These are phyloP conservation scores for Mycena polygramma DNA, from an alignment of 768 basidiomycete species.

Conservation along the genomic window DNA sequence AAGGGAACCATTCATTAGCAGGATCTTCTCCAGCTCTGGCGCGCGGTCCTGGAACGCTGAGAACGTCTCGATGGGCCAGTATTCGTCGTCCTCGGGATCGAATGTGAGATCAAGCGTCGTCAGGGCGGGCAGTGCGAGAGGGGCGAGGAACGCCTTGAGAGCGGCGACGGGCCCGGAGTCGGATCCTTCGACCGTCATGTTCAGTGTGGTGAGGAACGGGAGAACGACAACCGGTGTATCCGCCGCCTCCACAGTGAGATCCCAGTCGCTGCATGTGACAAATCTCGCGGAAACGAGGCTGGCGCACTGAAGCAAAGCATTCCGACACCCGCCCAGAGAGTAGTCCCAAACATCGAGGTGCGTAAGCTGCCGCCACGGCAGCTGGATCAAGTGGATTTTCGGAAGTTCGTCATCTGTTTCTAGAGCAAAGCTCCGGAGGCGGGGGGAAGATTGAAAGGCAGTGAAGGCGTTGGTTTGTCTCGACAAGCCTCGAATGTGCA, in stretches of 20 bases:
- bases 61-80: constrained; percentile 14
- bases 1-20: background rate
- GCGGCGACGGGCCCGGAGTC: background rate
- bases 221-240: background rate
- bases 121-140: constrained; percentile 15
- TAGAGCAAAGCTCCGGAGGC: constrained; percentile 6
- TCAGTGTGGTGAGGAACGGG: background rate
- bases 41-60: constrained; percentile 4
- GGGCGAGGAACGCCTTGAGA: constrained; percentile 4
- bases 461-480: background rate
- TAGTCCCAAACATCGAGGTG: background rate
- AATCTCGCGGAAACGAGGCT: constrained; percentile 9
- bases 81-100: background rate
- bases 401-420: too few species aligned
- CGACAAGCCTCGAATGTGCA: background rate
- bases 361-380: constrained; percentile 23
- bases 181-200: background rate
- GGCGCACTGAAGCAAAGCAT: constrained; percentile 13
- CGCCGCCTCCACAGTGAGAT: background rate
- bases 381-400: background rate
- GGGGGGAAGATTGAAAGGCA: constrained; percentile 13
- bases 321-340: constrained; percentile 9
- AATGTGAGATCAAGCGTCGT: constrained; percentile 9
- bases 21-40: constrained; percentile 13
- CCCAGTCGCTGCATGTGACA: constrained; percentile 6